Base-by-base conservation (phyloP, 495 filamentous ascomycete species). In the Penicillium nucicola region DNA sequence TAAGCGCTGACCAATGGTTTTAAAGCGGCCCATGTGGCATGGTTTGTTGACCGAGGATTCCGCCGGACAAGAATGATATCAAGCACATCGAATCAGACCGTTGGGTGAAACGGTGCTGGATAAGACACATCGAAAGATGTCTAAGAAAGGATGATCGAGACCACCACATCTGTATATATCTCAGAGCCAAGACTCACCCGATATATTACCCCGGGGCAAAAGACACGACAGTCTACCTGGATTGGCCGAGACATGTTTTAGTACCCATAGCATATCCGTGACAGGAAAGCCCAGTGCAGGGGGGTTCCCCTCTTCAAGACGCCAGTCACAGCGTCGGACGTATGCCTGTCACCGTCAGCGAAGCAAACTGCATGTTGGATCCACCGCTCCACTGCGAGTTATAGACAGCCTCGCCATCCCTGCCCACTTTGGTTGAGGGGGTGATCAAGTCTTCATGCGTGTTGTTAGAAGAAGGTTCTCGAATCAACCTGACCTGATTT, bases 331-430 rank as follows among this genome's bases (percentile, higher is more conserved):
- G 20, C 40, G n/a, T 20, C 35, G 45, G 17, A 36, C 15, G 37
- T 48, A 48, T 48, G 37, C 13, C 36, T 48, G 46, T 48, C 46
- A 48, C 40, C 22, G 9, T 39, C 32, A 35, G 39, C 41, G n/a
- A 15, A 48, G 55, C 63, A 58, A 66, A 57, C 55, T 60, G 56
- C 62, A 62, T 48, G 43, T 55, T 42, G 62, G 62, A 60, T 65
- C 62, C 62, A 65, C 62, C 37, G 45, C 62, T 62, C 62, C 62
- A 65, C 58, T 42, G 45, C 42, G 30, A 45, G 23, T 36, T 37
- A 41, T 47, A 34, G 50, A 39, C 32, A 52, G 40, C 36, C 51
- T 43, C 32, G 32, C 25, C 20, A 55, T 39, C 45, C 45, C 45
- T 48, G 46, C 37, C 31, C 36, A 9, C 10, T 20, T 20, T 17